phyloP scores from a whole-genome alignment of 106 monocot species.

The Dioscorea dumetorum region DNA sequence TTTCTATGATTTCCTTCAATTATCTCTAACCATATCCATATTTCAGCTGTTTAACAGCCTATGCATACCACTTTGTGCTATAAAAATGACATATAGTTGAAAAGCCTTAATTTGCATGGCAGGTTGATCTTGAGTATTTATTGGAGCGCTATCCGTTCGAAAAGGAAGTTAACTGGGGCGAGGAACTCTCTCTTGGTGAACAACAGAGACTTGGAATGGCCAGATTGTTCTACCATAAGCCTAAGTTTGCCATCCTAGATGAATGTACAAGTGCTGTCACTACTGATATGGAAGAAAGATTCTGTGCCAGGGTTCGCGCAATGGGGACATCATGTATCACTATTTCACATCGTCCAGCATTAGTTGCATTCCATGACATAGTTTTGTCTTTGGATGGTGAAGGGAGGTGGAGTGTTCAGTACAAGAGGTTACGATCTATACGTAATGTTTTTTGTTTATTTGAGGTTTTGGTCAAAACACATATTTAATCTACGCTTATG shows the following conservation, averaged over 20 bases:
- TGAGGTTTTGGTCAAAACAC: no score
- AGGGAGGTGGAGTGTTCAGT: conserved; percentile 82
- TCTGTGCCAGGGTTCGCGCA: conserved; percentile 86
- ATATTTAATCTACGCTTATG: no score
- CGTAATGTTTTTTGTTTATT: no score
- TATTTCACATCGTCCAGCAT: conserved; percentile 94
- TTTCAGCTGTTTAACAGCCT: no score
- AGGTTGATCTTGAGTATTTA: conserved; percentile 98
- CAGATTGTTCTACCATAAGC: conserved; percentile 93
- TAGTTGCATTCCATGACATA: conserved; percentile 98
- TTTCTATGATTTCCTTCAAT: neutral
- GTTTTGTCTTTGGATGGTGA: conserved; percentile 98
- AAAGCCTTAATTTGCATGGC: conserved; percentile 2
- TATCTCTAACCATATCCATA: neutral
- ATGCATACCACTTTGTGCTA: no score
- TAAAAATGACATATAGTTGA: no score
- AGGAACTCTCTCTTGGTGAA: conserved; percentile 97
- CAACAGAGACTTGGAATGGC: conserved; percentile 99
- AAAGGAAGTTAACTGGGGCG: conserved; percentile 97
- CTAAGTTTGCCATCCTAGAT: conserved; percentile 98
- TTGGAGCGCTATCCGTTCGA: conserved; percentile 88
- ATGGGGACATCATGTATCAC: conserved; percentile 99
- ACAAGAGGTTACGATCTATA: conserved; percentile 45
- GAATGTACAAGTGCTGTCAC: conserved; percentile 99
- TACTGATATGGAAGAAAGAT: conserved; percentile 98